Evolutionary conservation across 108 stramenopile species (phyloP).

Genomic region (Nitzschia sp.): DNA sequence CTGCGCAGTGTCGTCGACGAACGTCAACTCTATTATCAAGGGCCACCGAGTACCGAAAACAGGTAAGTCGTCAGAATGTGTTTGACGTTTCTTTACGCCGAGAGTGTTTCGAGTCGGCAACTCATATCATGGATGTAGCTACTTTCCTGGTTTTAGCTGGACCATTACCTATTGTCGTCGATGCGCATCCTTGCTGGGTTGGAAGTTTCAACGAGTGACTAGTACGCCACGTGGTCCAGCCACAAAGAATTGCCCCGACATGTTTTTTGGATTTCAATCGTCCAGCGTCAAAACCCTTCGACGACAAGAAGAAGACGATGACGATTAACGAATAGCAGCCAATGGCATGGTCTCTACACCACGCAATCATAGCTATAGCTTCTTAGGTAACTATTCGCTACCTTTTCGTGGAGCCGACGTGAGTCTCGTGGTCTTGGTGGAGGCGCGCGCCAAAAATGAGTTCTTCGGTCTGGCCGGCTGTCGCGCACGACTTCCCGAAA

Average conservation of each 20-base stretch:
- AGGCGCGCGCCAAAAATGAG: too few relatives aligned
- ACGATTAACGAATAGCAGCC: too few relatives aligned
- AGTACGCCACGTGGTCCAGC: background rate
- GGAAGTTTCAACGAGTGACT: constrained; percentile 67
- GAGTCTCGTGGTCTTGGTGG: too few relatives aligned
- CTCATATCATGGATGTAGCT: constrained; percentile 17
- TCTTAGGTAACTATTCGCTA: too few relatives aligned
- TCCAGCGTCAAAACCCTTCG: constrained; percentile 12
- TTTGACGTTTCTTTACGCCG: background rate
- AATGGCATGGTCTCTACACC: too few relatives aligned
- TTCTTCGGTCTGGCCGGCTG: too few relatives aligned
- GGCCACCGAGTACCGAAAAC: constrained; percentile 66
- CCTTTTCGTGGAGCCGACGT: too few relatives aligned
- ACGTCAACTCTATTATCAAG: constrained; percentile 41
- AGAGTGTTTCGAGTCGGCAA: background rate
- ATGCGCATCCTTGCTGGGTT: constrained; percentile 74
- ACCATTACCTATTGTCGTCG: constrained; percentile 57
- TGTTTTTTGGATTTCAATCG: constrained; percentile 35
- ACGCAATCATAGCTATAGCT: too few relatives aligned
- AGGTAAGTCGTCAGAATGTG: constrained; percentile 17
- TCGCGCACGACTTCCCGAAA: too few relatives aligned
- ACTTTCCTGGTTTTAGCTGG: constrained; percentile 84
- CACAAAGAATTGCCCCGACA: constrained; percentile 22
- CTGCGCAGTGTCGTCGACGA: constrained; percentile 53
- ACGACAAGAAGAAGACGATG: too few relatives aligned